phyloP scores from a whole-genome alignment of 306 rosid genomes.

The Lathyrus aphaca region DNA sequence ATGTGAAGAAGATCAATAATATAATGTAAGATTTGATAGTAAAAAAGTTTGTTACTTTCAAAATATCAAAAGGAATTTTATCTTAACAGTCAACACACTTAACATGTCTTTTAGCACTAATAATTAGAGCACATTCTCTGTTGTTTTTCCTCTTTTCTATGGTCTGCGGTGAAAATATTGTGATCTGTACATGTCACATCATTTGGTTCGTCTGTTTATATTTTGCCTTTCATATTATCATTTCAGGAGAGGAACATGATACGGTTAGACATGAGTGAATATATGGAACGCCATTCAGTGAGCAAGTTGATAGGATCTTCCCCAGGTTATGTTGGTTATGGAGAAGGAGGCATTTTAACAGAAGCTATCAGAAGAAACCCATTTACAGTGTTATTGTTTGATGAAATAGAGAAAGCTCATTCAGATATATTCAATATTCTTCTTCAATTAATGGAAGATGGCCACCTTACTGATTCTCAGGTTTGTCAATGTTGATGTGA shows the following conservation, averaged over 20 bases:
- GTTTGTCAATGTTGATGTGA: conserved; percentile 46
- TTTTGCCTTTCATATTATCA: conserved; percentile 28
- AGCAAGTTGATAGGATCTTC: conserved; percentile 93
- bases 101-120: conserved; percentile 3
- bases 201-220: conserved; percentile 1
- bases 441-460: conserved; percentile 85
- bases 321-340: conserved; percentile 92
- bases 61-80: no score
- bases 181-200: conserved; percentile 3
- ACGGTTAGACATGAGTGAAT: conserved; percentile 92
- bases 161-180: conserved; percentile 4
- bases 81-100: no score
- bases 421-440: conserved; percentile 91
- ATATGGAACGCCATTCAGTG: conserved; percentile 94
- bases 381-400: conserved; percentile 74
- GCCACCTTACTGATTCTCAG: conserved; percentile 95
- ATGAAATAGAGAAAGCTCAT: conserved; percentile 96
- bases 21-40: no score
- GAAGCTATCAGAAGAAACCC: conserved; percentile 94
- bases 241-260: conserved; percentile 81
- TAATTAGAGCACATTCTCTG: background rate
- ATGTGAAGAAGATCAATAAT: no score
- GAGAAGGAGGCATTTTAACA: conserved; percentile 83
- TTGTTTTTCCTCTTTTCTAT: conserved; percentile 4
- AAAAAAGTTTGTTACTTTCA: no score